Percentiles rank a stretch among this genome's conserved stretches.
phyloP scores from a whole-genome alignment of 768 basidiomycete species.

The Astraeus odoratus region DNA sequence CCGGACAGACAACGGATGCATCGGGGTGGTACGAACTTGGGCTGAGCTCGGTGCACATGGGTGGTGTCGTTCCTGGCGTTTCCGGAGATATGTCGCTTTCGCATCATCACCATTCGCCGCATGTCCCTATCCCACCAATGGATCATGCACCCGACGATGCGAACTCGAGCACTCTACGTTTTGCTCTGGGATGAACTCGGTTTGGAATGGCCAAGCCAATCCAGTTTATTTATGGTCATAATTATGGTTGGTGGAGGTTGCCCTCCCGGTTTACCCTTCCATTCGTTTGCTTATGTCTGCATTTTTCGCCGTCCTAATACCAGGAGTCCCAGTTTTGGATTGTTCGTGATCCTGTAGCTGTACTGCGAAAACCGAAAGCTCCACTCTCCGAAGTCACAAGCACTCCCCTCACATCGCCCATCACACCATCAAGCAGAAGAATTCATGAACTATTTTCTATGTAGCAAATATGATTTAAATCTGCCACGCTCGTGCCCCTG shows the following conservation, averaged over 20 bases:
- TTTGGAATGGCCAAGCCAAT: background rate
- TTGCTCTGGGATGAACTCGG: conserved; percentile 23
- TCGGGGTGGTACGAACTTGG: conserved; percentile 26
- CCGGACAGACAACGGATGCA: conserved; percentile 7
- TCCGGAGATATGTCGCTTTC: conserved; percentile 9
- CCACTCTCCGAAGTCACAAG: background rate
- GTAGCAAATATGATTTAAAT: background rate
- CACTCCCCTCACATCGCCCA: background rate
- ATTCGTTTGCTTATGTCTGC: conserved; percentile 14
- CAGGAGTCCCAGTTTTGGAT: too few relatives aligned
- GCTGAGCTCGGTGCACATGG: conserved; percentile 8
- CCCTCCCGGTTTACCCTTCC: background rate
- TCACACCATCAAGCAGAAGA: background rate
- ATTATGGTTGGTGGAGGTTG: conserved; percentile 10
- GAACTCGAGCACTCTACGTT: conserved; percentile 25
- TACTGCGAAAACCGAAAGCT: too few relatives aligned
- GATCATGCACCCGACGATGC: conserved; percentile 12
- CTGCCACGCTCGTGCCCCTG: background rate
- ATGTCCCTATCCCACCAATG: background rate
- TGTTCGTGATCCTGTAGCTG: too few relatives aligned
- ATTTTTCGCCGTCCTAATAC: background rate
- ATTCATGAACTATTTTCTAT: background rate
- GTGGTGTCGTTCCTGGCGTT: conserved; percentile 3
- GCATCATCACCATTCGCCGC: background rate
- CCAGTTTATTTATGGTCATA: conserved; percentile 23